Evolutionary conservation across 768 basidiomycete species (phyloP).

Genomic region (Clathrus columnatus): DNA sequence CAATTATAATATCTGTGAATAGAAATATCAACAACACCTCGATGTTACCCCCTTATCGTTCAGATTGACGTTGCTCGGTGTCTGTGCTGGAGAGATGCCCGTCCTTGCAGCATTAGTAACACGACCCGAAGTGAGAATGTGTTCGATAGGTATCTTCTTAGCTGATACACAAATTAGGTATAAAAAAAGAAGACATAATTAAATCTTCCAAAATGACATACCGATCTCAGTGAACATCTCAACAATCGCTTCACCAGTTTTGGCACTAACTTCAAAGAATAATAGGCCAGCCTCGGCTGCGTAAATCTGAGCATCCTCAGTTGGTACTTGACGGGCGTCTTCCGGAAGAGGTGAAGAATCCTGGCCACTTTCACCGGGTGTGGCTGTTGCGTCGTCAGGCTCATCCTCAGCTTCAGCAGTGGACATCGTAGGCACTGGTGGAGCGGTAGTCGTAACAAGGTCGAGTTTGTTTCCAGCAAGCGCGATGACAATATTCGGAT

Average conservation of each 20-base stretch:
- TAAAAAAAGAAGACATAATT: not conserved
- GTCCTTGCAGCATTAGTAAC: constrained; percentile 51
- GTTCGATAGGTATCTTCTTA: constrained; percentile 88
- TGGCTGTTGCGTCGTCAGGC: constrained; percentile 85
- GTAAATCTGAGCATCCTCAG: constrained; percentile 94
- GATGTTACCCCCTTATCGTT: constrained; percentile 69
- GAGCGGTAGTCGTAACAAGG: constrained; percentile 62
- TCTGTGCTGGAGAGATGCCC: constrained; percentile 43
- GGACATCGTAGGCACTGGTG: constrained; percentile 38
- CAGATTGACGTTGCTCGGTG: constrained; percentile 58
- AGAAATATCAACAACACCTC: constrained; percentile 61
- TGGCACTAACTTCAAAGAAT: constrained; percentile 97
- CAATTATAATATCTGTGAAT: not conserved
- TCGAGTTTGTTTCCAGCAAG: constrained; percentile 97
- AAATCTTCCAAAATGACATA: constrained; percentile 27
- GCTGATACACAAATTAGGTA: constrained; percentile 30
- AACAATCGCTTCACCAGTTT: constrained; percentile 91
- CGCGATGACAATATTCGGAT: constrained; percentile 98
- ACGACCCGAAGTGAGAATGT: constrained; percentile 80
- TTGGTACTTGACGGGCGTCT: constrained; percentile 78
- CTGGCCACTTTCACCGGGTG: constrained; percentile 52
- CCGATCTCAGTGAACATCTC: constrained; percentile 99
- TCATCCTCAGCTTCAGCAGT: constrained; percentile 76
- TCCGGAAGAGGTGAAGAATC: constrained; percentile 43
- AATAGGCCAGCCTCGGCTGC: constrained; percentile 89